A percentile compares a stretch with the other conserved stretches of the same genome.
These are phyloP conservation scores for Trypanosoma boissoni DNA, from an alignment of 208 protist genomes.

Conservation along the genomic window DNA sequence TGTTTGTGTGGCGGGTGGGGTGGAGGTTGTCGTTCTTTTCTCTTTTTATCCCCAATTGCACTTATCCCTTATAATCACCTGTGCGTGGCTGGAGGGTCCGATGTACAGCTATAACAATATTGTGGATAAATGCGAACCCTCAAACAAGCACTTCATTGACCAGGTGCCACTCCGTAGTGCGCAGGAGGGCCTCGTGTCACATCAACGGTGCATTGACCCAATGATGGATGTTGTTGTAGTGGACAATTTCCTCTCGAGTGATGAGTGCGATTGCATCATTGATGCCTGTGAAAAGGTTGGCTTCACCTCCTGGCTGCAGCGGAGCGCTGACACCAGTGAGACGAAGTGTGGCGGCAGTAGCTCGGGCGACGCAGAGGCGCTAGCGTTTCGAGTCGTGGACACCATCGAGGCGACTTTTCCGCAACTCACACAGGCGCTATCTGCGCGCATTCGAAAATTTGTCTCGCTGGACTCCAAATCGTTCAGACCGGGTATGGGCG, in stretches of 20 bases:
- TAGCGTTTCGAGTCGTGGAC: conserved; percentile 76
- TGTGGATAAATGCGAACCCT: conserved; percentile 72
- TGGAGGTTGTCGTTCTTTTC: too few relatives aligned
- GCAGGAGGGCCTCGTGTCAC: conserved; percentile 14
- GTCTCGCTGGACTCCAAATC: conserved; percentile 56
- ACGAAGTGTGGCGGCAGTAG: neutral
- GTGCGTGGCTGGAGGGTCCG: too few relatives aligned
- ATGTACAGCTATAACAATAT: conserved; percentile 90
- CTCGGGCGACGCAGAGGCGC: conserved; percentile 31
- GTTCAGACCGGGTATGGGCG: conserved; percentile 50
- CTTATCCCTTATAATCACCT: too few relatives aligned
- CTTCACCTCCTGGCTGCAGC: conserved; percentile 79
- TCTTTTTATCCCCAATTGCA: too few relatives aligned
- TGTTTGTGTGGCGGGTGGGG: neutral
- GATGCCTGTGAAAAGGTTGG: conserved; percentile 70
- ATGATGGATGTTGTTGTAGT: conserved; percentile 73
- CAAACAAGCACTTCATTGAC: conserved; percentile 72
- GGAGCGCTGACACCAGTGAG: conserved; percentile 26
- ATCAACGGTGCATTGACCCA: conserved; percentile 17
- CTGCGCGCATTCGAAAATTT: conserved; percentile 50
- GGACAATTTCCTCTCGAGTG: conserved; percentile 65
- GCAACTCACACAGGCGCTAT: conserved; percentile 57
- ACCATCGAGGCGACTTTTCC: conserved; percentile 84
- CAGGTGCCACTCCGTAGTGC: conserved; percentile 25
- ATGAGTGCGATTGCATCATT: conserved; percentile 69